phyloP scores from a whole-genome alignment of 805 yeast species.

The Cyberlindnera mrakii region DNA sequence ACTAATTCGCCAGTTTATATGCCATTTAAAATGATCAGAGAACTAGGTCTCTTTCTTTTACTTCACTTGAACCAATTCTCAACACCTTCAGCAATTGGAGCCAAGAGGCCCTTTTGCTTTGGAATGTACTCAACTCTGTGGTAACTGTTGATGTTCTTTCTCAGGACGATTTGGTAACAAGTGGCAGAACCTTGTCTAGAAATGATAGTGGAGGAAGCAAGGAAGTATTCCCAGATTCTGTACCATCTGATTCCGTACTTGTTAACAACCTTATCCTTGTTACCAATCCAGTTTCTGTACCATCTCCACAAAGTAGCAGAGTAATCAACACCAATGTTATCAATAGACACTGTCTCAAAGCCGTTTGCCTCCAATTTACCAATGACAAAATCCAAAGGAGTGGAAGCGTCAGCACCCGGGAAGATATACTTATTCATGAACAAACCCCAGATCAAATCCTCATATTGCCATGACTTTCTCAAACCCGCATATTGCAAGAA shows the following conservation, averaged over 20 bases:
- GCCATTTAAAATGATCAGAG: neutral
- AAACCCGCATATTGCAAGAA: slow-evolving; percentile 85
- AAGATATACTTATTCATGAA: slow-evolving; percentile 94
- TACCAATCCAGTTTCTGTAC: slow-evolving; percentile 91
- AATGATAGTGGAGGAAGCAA: slow-evolving; percentile 74
- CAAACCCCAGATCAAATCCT: slow-evolving; percentile 89
- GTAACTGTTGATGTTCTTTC: slow-evolving; percentile 82
- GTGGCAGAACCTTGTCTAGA: slow-evolving; percentile 93
- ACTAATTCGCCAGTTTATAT: neutral
- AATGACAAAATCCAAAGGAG: slow-evolving; percentile 82
- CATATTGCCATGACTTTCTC: slow-evolving; percentile 91
- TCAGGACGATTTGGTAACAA: slow-evolving; percentile 83
- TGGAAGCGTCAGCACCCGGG: slow-evolving; percentile 97
- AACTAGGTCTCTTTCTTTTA: neutral
- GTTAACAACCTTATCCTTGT: slow-evolving; percentile 66
- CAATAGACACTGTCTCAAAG: slow-evolving; percentile 76
- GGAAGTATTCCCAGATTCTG: slow-evolving; percentile 89
- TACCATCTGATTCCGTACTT: slow-evolving; percentile 88
- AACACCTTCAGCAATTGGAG: slow-evolving; percentile 47
- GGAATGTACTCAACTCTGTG: slow-evolving; percentile 82
- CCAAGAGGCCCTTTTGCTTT: slow-evolving; percentile 63
- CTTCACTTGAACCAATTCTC: slow-evolving; percentile 46
- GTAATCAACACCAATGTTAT: slow-evolving; percentile 89
- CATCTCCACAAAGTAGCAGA: slow-evolving; percentile 89
- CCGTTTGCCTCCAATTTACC: slow-evolving; percentile 76